Percentiles rank a stretch among this genome's conserved stretches.
Conservation (phyloP, 2,329 filamentous ascomycete species). For the Apiospora hydei region DNA sequence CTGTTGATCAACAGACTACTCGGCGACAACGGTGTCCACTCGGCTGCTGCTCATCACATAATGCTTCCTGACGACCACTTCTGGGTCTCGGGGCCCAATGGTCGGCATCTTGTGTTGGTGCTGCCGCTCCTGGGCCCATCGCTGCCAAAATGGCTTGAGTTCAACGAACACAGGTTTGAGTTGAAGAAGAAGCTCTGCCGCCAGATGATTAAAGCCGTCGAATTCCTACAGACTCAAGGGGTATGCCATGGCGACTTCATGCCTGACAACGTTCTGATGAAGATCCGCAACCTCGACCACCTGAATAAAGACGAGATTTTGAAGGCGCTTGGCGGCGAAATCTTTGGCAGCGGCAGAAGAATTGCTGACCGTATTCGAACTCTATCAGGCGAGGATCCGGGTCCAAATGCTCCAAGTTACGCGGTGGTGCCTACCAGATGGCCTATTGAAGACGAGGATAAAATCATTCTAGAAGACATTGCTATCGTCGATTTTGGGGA, state of each 20-base stretch:
- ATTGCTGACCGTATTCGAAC: background rate
- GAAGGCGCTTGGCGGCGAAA: background rate
- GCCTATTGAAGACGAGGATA: background rate
- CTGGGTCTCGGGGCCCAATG: slow-evolving; percentile 29
- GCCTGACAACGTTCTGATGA: slow-evolving; percentile 16
- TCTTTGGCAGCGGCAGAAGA: too few species aligned
- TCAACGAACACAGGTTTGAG: background rate
- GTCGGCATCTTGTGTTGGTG: slow-evolving; percentile 29
- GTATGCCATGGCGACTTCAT: slow-evolving; percentile 26
- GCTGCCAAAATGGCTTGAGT: background rate
- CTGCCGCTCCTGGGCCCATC: slow-evolving; percentile 20
- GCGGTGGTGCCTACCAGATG: background rate
- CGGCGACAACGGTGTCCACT: background rate
- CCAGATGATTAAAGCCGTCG: background rate
- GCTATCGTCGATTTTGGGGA: background rate
- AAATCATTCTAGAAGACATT: background rate
- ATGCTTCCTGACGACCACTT: slow-evolving; percentile 27
- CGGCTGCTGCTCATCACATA: slow-evolving; percentile 26
- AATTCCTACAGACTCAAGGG: background rate
- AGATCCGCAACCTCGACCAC: slow-evolving; percentile 18
- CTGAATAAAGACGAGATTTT: slow-evolving; percentile 22
- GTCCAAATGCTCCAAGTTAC: background rate
- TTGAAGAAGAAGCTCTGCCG: slow-evolving; percentile 20
- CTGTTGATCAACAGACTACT: slow-evolving; percentile 19
- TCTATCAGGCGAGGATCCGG: background rate